Evolutionary conservation across 306 rosid species (phyloP).

Genomic region (Cucumis hystrix): DNA sequence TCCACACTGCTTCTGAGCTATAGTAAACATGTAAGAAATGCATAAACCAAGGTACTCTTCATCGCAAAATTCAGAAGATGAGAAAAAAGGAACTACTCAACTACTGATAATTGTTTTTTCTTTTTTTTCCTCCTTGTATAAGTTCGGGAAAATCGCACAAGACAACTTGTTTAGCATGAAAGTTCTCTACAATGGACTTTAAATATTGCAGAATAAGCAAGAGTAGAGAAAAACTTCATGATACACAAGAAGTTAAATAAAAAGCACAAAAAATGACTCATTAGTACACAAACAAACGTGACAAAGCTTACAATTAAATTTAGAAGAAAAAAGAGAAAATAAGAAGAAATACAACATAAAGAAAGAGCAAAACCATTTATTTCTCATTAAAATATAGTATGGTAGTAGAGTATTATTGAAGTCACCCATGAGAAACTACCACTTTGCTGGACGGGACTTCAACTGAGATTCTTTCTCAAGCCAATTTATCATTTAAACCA

Average conservation of each 20-base stretch:
- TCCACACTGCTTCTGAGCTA: not conserved
- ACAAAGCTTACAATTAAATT: not conserved
- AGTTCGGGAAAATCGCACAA: not conserved
- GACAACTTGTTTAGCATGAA: not conserved
- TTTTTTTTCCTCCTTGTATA: not conserved
- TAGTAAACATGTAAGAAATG: not conserved
- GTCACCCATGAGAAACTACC: no score
- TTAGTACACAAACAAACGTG: not conserved
- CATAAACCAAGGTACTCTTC: not conserved
- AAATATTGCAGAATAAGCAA: not conserved
- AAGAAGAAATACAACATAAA: no score
- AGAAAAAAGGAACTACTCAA: not conserved
- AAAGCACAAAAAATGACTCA: not conserved
- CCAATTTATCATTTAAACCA: no score
- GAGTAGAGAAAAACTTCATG: not conserved
- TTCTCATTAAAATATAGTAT: no score
- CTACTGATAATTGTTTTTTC: not conserved
- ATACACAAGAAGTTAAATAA: not conserved
- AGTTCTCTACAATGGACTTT: not conserved
- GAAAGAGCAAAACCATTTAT: no score
- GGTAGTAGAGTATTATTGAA: no score
- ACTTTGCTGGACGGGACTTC: no score
- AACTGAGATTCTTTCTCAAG: no score
- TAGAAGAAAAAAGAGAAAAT: not conserved
- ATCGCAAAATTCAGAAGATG: not conserved